Evolutionary conservation across 805 yeast species (phyloP).

Genomic region (Kuraishia borneana): DNA sequence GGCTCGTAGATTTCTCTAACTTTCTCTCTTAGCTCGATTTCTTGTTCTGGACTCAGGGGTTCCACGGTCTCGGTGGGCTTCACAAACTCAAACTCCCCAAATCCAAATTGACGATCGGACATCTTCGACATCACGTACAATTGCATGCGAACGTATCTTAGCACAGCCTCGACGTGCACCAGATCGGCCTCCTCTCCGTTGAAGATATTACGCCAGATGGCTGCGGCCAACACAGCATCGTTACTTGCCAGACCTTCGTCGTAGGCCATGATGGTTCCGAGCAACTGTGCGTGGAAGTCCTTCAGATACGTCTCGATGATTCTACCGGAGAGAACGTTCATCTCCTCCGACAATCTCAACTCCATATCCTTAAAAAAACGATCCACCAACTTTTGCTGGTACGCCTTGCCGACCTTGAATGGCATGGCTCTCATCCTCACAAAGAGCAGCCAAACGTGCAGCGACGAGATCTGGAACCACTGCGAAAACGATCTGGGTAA

Average conservation of each 20-base stretch:
- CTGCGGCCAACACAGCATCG: conserved; percentile 68
- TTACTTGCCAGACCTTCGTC: conserved; percentile 85
- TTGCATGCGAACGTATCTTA: conserved; percentile 86
- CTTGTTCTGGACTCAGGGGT: conserved; percentile 59
- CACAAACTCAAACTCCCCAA: conserved; percentile 78
- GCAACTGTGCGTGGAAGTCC: conserved; percentile 81
- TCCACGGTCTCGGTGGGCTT: conserved; percentile 73
- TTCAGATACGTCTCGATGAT: conserved; percentile 79
- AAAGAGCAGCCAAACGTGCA: conserved; percentile 89
- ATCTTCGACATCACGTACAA: conserved; percentile 76
- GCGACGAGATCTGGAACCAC: conserved; percentile 86
- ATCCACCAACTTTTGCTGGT: conserved; percentile 87
- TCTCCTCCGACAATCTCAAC: conserved; percentile 70
- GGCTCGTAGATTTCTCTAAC: conserved; percentile 44
- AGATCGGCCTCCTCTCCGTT: conserved; percentile 77
- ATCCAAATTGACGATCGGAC: conserved; percentile 87
- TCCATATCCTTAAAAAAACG: conserved; percentile 87
- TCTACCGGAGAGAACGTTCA: conserved; percentile 73
- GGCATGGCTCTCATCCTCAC: conserved; percentile 97
- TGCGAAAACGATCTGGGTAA: conserved; percentile 86
- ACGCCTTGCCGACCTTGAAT: conserved; percentile 73
- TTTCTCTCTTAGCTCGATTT: conserved; percentile 34
- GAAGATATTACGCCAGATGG: conserved; percentile 85
- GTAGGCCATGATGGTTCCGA: conserved; percentile 82
- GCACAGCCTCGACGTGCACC: conserved; percentile 75